These are phyloP conservation scores for Lactarius indigo DNA, from an alignment of 768 basidiomycete genomes.

Conservation along the genomic window DNA sequence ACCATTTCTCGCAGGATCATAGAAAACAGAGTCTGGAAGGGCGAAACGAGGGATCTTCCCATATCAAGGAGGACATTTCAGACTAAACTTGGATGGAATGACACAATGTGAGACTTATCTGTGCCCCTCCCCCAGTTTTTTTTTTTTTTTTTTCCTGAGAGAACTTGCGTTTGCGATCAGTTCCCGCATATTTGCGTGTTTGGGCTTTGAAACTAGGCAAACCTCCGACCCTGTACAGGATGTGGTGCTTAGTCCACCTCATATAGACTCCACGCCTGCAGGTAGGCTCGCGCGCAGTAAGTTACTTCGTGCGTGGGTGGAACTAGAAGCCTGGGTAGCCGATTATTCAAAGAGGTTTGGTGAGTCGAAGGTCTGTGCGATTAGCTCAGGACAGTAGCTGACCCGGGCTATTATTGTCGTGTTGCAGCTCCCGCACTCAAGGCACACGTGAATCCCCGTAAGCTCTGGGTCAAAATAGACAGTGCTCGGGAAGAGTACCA, in stretches of 20 bases:
- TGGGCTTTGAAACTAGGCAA: slow-evolving; percentile 38
- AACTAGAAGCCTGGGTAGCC: slow-evolving; percentile 61
- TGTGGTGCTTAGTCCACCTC: slow-evolving; percentile 50
- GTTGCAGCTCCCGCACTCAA: slow-evolving; percentile 44
- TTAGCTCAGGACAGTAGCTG: not conserved
- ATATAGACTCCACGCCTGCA: slow-evolving; percentile 44
- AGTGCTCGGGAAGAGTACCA: slow-evolving; percentile 70
- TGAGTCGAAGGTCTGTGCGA: slow-evolving; percentile 31
- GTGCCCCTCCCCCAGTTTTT: not conserved
- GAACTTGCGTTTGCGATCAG: slow-evolving; percentile 29
- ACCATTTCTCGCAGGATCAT: slow-evolving; percentile 49
- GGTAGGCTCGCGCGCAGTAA: slow-evolving; percentile 54
- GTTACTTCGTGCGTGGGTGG: slow-evolving; percentile 78
- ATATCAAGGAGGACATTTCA: slow-evolving; percentile 54
- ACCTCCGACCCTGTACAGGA: slow-evolving; percentile 33
- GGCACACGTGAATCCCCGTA: slow-evolving; percentile 37
- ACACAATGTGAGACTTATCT: slow-evolving; percentile 47
- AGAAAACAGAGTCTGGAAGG: slow-evolving; percentile 73
- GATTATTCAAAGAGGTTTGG: slow-evolving; percentile 52
- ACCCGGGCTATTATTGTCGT: not conserved
- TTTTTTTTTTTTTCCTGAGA: not conserved
- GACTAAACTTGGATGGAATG: slow-evolving; percentile 63
- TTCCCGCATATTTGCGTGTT: slow-evolving; percentile 38
- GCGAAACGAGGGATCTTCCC: slow-evolving; percentile 56
- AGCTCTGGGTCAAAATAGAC: slow-evolving; percentile 50